These are phyloP conservation scores for Cymodocea nodosa DNA, from an alignment of 116 monocot genomes.

Conservation along the genomic window DNA sequence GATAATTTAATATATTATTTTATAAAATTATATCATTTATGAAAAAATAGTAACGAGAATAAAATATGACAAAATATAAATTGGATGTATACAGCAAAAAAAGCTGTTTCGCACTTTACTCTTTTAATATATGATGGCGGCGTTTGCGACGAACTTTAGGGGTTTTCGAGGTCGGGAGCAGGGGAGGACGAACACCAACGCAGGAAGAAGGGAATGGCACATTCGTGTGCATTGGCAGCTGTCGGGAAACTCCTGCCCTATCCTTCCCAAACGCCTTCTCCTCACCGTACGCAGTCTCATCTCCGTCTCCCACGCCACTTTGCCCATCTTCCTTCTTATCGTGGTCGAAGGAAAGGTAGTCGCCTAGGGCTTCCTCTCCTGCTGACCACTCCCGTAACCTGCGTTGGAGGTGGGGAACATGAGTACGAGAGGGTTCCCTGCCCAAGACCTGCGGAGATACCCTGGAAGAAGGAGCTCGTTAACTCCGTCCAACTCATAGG, in stretches of 20 bases:
- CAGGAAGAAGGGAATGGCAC: background rate
- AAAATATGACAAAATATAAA: no score
- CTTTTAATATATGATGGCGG: no score
- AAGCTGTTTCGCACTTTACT: no score
- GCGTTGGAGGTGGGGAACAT: constrained; percentile 9
- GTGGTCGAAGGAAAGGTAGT: background rate
- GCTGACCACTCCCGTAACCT: background rate
- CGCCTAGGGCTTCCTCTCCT: background rate
- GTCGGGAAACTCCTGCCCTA: background rate
- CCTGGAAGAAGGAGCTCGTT: constrained; percentile 69
- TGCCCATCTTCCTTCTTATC: background rate
- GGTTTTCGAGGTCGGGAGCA: no score
- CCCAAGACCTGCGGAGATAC: constrained; percentile 44
- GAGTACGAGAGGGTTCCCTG: constrained; percentile 19
- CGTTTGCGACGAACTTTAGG: no score
- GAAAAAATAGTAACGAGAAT: no score
- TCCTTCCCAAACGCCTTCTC: constrained; percentile 5
- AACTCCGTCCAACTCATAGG: constrained; percentile 72
- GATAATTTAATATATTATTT: no score
- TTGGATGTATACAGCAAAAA: no score
- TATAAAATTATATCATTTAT: no score
- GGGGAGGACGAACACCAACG: no score
- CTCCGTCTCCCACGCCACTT: background rate
- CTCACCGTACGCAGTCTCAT: background rate
- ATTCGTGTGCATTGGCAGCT: background rate